Percentiles rank a stretch among this genome's conserved stretches.
These are phyloP conservation scores for Prunus fruticosa DNA, from an alignment of 306 rosid species.

Conservation along the genomic window DNA sequence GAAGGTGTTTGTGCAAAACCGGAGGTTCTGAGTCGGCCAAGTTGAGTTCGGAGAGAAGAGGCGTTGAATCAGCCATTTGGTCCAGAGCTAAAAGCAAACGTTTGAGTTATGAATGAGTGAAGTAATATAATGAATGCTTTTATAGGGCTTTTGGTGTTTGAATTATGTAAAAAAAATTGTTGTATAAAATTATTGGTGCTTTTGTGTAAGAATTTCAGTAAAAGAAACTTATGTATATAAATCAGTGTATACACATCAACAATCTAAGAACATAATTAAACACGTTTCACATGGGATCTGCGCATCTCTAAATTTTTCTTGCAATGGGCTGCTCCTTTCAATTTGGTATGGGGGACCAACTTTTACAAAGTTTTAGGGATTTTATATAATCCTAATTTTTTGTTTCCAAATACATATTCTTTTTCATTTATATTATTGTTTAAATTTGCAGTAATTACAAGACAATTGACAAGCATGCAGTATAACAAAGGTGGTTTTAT, in stretches of 20 bases:
- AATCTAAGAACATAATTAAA: no score
- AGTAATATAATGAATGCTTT: not conserved
- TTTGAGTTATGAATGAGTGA: not conserved
- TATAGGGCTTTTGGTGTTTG: not conserved
- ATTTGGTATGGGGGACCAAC: not conserved
- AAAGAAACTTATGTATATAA: no score
- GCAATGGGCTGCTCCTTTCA: no score
- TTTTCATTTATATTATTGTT: not conserved
- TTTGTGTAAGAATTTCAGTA: no score
- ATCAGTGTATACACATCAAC: no score
- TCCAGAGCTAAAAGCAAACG: constrained; percentile 1
- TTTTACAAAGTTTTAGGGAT: not conserved
- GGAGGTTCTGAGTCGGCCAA: constrained; percentile 14
- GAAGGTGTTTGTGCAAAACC: constrained; percentile 9
- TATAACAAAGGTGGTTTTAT: not conserved
- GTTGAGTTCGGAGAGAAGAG: constrained; percentile 24
- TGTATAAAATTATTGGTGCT: no score
- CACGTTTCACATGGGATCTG: no score
- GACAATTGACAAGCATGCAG: not conserved
- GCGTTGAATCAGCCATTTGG: constrained; percentile 31
- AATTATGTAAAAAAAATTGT: no score
- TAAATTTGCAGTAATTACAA: not conserved
- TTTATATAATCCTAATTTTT: not conserved
- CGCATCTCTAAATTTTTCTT: no score
- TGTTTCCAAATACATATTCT: not conserved